Evolutionary conservation across 2,329 filamentous ascomycete species (phyloP).

Genomic region (Helotiales sp.): DNA sequence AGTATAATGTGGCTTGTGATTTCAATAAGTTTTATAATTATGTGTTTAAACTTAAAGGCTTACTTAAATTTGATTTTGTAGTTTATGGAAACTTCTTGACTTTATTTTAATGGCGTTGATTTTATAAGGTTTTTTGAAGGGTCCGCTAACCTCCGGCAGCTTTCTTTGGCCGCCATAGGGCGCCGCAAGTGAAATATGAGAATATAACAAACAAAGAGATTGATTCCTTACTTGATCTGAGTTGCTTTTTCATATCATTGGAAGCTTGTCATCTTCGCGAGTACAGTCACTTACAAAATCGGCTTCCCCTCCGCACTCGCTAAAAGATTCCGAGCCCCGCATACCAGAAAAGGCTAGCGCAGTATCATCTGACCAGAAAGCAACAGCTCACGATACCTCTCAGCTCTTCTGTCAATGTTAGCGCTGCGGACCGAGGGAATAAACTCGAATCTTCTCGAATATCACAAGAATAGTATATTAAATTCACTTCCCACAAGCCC

Average conservation of each 20-base stretch:
- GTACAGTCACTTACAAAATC: constrained; percentile 16
- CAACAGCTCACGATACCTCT: not conserved
- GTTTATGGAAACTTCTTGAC: too few relatives aligned
- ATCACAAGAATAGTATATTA: not conserved
- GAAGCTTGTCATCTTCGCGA: not conserved
- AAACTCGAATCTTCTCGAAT: too few relatives aligned
- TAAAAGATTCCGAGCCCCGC: constrained; percentile 14
- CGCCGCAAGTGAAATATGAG: too few relatives aligned
- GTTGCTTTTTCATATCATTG: not conserved
- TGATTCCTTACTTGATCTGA: not conserved
- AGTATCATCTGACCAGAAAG: not conserved
- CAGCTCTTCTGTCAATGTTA: not conserved
- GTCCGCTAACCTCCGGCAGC: too few relatives aligned
- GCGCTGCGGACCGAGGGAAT: not conserved
- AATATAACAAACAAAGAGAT: not conserved
- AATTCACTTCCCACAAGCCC: not conserved
- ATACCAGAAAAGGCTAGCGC: not conserved
- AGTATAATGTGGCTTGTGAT: too few relatives aligned
- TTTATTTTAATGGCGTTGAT: too few relatives aligned
- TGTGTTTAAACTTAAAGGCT: too few relatives aligned
- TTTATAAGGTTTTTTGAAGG: too few relatives aligned
- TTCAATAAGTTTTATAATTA: too few relatives aligned
- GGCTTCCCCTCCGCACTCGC: constrained; percentile 8
- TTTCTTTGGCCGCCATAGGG: too few relatives aligned
- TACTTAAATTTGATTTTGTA: too few relatives aligned